These are phyloP conservation scores for Dothideomycetes sp. DNA, from an alignment of 2,329 filamentous ascomycete genomes.

Conservation along the genomic window DNA sequence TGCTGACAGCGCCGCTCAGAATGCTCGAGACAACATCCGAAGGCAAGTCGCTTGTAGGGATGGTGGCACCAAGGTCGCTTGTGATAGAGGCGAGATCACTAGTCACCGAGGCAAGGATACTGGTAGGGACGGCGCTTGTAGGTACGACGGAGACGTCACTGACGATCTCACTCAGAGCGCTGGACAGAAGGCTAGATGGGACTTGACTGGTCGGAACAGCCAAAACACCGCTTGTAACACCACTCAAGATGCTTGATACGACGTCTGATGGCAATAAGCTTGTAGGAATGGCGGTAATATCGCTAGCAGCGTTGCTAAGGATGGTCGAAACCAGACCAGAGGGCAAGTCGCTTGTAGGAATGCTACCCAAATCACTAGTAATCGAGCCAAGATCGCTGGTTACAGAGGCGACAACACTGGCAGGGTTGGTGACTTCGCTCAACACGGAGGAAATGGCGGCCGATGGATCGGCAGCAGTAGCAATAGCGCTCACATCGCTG, in stretches of 20 bases:
- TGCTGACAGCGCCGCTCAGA: neutral
- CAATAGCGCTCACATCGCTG: neutral
- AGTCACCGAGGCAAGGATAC: neutral
- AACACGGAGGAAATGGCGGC: neutral
- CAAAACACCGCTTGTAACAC: neutral
- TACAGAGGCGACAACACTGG: neutral
- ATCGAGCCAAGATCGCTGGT: neutral
- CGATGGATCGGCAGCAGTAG: neutral
- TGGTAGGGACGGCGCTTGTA: neutral
- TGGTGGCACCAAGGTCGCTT: neutral
- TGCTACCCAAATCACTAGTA: neutral
- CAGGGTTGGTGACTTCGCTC: neutral
- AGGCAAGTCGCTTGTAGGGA: neutral
- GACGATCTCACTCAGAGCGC: neutral
- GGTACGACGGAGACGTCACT: neutral
- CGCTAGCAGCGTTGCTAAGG: neutral
- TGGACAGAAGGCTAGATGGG: neutral
- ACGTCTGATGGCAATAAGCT: neutral
- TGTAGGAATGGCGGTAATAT: neutral
- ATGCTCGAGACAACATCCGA: neutral
- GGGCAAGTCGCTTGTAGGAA: slow-evolving; percentile 1
- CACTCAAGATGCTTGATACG: neutral
- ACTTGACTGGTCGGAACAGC: neutral
- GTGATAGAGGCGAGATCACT: neutral
- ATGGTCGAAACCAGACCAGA: neutral